Percentiles rank a stretch among this genome's conserved stretches.
These are phyloP conservation scores for Yarrowia deformans DNA, from an alignment of 805 yeast genomes.

Conservation along the genomic window DNA sequence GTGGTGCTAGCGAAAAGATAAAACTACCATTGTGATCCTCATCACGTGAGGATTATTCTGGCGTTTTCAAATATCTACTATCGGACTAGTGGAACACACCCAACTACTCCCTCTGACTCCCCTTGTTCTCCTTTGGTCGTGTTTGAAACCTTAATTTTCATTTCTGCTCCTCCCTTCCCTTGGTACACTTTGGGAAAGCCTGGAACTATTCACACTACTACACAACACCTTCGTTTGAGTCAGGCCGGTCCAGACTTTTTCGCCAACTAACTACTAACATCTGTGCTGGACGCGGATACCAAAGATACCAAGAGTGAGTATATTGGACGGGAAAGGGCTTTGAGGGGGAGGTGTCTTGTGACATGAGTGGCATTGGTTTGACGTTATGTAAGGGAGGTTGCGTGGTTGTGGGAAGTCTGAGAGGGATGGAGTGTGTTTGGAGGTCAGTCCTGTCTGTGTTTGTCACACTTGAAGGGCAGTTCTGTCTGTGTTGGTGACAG, in stretches of 20 bases:
- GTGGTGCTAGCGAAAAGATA: background rate
- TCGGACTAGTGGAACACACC: background rate
- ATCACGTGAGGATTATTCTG: background rate
- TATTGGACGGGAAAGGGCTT: background rate
- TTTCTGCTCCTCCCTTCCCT: slow-evolving; percentile 15
- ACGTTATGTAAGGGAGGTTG: background rate
- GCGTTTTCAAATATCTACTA: background rate
- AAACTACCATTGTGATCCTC: background rate
- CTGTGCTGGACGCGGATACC: slow-evolving; percentile 35
- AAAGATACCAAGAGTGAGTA: slow-evolving; percentile 14
- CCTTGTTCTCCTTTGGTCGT: slow-evolving; percentile 2
- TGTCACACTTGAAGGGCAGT: too few relatives aligned
- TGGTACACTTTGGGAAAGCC: background rate
- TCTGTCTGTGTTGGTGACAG: too few relatives aligned
- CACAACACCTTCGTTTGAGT: slow-evolving; percentile 1
- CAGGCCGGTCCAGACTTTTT: slow-evolving; percentile 37
- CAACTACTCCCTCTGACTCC: too few relatives aligned
- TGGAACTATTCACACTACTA: background rate
- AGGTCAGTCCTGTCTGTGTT: too few relatives aligned
- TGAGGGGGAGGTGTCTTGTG: background rate
- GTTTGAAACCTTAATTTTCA: slow-evolving; percentile 12
- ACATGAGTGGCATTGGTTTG: background rate
- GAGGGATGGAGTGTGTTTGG: background rate
- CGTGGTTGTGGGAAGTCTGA: background rate
- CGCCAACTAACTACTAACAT: background rate